Conservation (phyloP, 108 stramenopile species). For the Thalassiosira profunda region DNA sequence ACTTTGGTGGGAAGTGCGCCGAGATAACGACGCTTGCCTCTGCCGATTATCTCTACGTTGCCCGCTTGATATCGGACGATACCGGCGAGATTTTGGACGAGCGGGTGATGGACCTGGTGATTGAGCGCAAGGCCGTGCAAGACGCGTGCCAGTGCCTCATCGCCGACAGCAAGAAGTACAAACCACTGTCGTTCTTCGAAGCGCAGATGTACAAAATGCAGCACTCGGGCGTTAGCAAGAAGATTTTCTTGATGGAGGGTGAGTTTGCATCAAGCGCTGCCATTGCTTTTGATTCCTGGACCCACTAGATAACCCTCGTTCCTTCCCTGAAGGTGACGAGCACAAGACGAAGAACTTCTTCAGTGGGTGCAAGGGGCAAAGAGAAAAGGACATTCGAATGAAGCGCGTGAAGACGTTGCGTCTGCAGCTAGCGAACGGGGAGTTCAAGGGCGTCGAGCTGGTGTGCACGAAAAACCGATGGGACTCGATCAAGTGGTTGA, state of each 20-base stretch:
- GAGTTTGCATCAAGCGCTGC: no score
- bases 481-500: constrained; percentile 24
- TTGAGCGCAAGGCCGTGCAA: constrained; percentile 45
- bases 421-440: constrained; percentile 26
- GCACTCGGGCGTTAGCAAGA: constrained; percentile 25
- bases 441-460: constrained; percentile 23
- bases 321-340: no score
- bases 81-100: constrained; percentile 31
- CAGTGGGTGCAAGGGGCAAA: constrained; percentile 22
- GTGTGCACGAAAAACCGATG: constrained; percentile 23
- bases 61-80: constrained; percentile 22
- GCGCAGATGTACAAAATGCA: constrained; percentile 50
- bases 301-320: no score
- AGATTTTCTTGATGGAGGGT: constrained; percentile 38
- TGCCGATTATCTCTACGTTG: constrained; percentile 43
- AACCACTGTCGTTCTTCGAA: constrained; percentile 44
- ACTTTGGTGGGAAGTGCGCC: constrained; percentile 4
- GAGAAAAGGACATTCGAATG: no score
- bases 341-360: no score
- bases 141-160: constrained; percentile 31
- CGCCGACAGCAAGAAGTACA: constrained; percentile 31
- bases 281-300: no score
- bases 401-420: constrained; percentile 40
- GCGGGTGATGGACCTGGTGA: constrained; percentile 39
- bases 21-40: constrained; percentile 32